Percentiles rank a stretch among this genome's conserved stretches.
Conservation (phyloP, 257 asterid genomes). For the Jasminum sambac region DNA sequence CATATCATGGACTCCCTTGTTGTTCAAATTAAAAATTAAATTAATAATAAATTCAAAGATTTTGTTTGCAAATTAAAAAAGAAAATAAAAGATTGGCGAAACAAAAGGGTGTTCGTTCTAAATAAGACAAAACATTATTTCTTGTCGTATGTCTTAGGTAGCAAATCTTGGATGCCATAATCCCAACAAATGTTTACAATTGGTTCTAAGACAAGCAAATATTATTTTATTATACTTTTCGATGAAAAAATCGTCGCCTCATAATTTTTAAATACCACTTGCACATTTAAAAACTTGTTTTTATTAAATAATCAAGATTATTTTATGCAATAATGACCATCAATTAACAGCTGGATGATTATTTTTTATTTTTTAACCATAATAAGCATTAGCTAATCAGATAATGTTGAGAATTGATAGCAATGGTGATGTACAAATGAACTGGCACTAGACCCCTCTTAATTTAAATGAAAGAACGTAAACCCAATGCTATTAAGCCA, state of each 20-base stretch:
- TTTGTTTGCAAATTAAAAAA: background rate
- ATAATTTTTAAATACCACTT: background rate
- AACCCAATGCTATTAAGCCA: background rate
- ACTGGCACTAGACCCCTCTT: background rate
- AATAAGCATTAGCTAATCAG: background rate
- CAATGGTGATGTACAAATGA: background rate
- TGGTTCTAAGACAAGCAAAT: background rate
- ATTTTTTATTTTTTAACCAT: background rate
- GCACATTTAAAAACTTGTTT: background rate
- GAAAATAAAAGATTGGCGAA: background rate
- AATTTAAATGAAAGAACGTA: background rate
- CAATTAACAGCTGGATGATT: constrained; percentile 3
- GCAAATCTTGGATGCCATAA: background rate
- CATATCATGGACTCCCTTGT: no score
- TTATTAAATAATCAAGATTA: background rate
- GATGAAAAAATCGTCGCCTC: background rate
- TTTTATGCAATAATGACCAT: background rate
- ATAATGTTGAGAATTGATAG: background rate
- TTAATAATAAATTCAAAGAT: no score
- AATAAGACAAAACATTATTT: background rate
- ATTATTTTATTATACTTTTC: background rate
- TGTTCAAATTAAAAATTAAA: no score
- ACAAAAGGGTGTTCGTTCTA: background rate
- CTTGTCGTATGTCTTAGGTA: background rate
- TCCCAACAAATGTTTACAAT: background rate